Evolutionary conservation across 1,284 basidiomycete genomes (phyloP), one percentile per base, ranked within the genome.

Genomic region (Pholiota adiposa): DNA sequence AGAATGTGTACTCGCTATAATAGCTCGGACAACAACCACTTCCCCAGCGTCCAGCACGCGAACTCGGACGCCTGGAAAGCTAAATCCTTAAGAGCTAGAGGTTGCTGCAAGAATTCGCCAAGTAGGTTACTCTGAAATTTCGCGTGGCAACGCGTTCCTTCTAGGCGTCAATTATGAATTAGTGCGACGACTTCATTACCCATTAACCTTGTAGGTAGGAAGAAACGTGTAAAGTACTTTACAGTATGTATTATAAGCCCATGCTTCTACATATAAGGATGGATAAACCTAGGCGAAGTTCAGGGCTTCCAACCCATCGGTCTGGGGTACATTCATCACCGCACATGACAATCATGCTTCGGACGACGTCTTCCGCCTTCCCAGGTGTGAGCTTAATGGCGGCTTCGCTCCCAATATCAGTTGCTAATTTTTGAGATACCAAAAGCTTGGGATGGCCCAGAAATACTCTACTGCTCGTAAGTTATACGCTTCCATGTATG

Each of bases 321-420:
- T 21, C 38, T 33, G 41, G 33, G 23, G 14, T 23, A 33, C 57
- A 43, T 51, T 59, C 51, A 49, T 59, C 34, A 48, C 51, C 44
- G 57, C 14, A 3, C 43, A 38, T 54, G 57, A 19, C 44, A 54
- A 54, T 58, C 51, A 21, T 53, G 50, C 56, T 43, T 48, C 46
- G 29, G 29, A 31, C 46, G 25, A 29, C 9, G 43, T 14, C 40
- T 43, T 14, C 46, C 25, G 23, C 12, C 46, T 48, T 48, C 46
- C 27, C 23, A 48, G 23, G 40, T 11, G 19, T 31, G 46, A 48
- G 46, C 46, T n/a, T 48, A 48, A 29, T 27, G 6, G 12, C 25
- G 2, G 23, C 46, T 48, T 48, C 46, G 14, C 8, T 48, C 16
- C 16, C 4, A n/a, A 18, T 43, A 43, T 43, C 40, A 43, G 40